A percentile compares a stretch with the other conserved stretches of the same genome.
These are phyloP conservation scores for Pseudevernia furfuracea DNA, from an alignment of 495 filamentous ascomycete species.

Conservation along the genomic window DNA sequence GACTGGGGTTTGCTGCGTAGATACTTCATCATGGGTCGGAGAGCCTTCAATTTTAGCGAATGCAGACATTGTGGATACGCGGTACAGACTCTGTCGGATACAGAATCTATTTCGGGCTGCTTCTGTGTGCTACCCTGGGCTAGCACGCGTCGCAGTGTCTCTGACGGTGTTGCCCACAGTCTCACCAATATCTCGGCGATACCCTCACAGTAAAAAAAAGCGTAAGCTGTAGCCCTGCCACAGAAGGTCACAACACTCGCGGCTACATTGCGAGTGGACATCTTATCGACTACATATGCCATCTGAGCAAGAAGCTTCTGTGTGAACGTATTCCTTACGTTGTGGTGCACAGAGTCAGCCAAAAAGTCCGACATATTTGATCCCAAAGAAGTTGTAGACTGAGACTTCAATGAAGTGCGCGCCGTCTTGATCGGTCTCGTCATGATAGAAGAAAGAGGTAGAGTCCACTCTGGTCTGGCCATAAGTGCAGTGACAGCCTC, in stretches of 20 bases:
- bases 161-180: conserved; percentile 66
- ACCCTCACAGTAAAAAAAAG: conserved; percentile 91
- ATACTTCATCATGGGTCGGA: conserved; percentile 51
- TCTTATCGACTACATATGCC: conserved; percentile 81
- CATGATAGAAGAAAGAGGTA: conserved; percentile 57
- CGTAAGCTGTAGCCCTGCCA: conserved; percentile 89
- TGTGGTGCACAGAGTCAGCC: conserved; percentile 84
- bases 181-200: conserved; percentile 80
- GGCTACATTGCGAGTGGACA: conserved; percentile 85
- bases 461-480: conserved; percentile 87
- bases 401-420: conserved; percentile 38
- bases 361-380: conserved; percentile 67
- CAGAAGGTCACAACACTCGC: conserved; percentile 86
- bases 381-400: conserved; percentile 48
- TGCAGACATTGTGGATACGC: conserved; percentile 69
- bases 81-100: conserved; percentile 50
- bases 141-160: conserved; percentile 60
- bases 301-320: conserved; percentile 83
- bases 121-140: conserved; percentile 52
- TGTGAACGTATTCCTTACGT: conserved; percentile 83
- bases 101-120: conserved; percentile 33
- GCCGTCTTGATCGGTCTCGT: conserved; percentile 46
- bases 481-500: conserved; percentile 80
- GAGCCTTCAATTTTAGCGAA: conserved; percentile 62
- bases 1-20: conserved; percentile 53